These are phyloP conservation scores for Schwanniomyces pseudopolymorphus DNA, from an alignment of 805 yeast species.

Conservation along the genomic window DNA sequence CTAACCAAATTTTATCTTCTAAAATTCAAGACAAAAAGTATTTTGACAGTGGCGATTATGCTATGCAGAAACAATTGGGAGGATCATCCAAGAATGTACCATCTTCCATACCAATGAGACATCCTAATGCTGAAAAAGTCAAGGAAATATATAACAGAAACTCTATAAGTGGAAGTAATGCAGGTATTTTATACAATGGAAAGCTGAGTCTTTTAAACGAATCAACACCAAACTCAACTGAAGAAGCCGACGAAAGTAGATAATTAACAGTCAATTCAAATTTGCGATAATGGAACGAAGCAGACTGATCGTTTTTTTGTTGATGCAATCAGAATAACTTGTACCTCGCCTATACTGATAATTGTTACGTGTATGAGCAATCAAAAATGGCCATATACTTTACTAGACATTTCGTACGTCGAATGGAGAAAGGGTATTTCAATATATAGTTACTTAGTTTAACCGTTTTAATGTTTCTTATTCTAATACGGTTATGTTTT, in stretches of 20 bases:
- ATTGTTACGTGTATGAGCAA: too few relatives aligned
- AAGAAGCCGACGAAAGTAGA: slow-evolving; percentile 11
- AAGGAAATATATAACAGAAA: slow-evolving; percentile 57
- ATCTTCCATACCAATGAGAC: slow-evolving; percentile 41
- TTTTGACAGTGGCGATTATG: slow-evolving; percentile 94
- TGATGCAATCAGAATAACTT: too few relatives aligned
- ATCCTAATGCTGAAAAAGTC: slow-evolving; percentile 58
- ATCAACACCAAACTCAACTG: slow-evolving; percentile 29
- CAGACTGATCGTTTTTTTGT: neutral
- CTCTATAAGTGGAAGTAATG: slow-evolving; percentile 51
- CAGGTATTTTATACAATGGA: slow-evolving; percentile 45
- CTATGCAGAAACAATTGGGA: slow-evolving; percentile 59
- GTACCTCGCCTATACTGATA: too few relatives aligned
- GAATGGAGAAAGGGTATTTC: neutral
- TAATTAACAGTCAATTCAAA: neutral
- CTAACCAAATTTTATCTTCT: slow-evolving; percentile 69
- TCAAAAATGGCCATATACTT: neutral
- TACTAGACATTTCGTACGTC: neutral
- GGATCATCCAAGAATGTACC: slow-evolving; percentile 21
- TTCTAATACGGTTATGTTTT: too few relatives aligned
- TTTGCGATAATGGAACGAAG: neutral
- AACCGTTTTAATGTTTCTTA: neutral
- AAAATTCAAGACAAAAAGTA: slow-evolving; percentile 85
- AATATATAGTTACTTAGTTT: neutral
- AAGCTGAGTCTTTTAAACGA: slow-evolving; percentile 58